phyloP scores from a whole-genome alignment of 2,329 filamentous ascomycete genomes.

The Aureobasidium sp. region DNA sequence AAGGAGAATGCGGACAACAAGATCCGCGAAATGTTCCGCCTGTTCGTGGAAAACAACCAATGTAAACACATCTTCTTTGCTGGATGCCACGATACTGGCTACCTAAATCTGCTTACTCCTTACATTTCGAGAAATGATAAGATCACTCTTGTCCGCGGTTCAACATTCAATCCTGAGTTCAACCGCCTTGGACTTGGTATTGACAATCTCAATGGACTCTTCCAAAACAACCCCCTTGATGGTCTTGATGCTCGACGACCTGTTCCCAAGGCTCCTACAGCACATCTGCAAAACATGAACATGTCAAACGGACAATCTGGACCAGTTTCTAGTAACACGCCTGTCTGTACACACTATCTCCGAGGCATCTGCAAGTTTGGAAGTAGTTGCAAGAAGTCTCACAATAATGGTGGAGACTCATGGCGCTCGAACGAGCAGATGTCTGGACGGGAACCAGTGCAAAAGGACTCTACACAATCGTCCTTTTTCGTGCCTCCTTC shows the following conservation, averaged over 20 bases:
- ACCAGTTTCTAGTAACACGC: background rate
- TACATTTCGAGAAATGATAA: constrained; percentile 42
- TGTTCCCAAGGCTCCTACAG: background rate
- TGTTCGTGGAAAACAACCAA: constrained; percentile 52
- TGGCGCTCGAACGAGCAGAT: background rate
- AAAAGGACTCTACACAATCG: background rate
- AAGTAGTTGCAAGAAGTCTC: constrained; percentile 23
- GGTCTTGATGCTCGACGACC: background rate
- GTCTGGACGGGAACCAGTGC: background rate
- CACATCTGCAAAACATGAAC: background rate
- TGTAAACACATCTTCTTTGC: constrained; percentile 61
- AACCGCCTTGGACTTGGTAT: constrained; percentile 44
- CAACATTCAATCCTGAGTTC: constrained; percentile 48
- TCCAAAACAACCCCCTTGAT: constrained; percentile 39
- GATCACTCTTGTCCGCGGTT: constrained; percentile 50
- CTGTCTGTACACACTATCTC: background rate
- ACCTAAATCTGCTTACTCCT: constrained; percentile 50
- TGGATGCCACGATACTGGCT: constrained; percentile 54
- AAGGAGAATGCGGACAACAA: constrained; percentile 57
- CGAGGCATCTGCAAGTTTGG: constrained; percentile 27
- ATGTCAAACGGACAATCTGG: background rate
- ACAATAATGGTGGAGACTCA: constrained; percentile 13
- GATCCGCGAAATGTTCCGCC: constrained; percentile 44
- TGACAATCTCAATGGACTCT: constrained; percentile 47
- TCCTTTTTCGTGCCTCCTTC: background rate